Base-by-base conservation (phyloP, 2,329 filamentous ascomycete species). In the Phaeomoniella chlamydospora region DNA sequence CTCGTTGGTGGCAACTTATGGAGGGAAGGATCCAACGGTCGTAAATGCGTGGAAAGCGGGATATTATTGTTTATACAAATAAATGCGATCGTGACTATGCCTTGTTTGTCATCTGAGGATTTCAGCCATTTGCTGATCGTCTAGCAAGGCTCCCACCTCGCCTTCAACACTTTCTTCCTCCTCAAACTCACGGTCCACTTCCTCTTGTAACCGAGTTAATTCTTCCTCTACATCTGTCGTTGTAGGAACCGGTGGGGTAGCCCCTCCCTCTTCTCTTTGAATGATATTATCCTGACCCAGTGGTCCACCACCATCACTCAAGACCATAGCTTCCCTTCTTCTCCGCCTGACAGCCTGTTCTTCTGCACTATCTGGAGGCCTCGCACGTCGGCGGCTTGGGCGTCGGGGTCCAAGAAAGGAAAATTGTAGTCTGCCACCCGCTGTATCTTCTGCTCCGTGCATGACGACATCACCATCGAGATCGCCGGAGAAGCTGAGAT, bases 261-360 rank as follows among this genome's bases (percentile, higher is more conserved):
- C 9, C n/a, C n/a, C n/a, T 9, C 22, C 22, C n/a, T 26, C 22
- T 26, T 26, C 22, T 26, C 22, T 26, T 54, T 90, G 78, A 36
- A 87, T 83, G 22, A 94, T 92, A 51, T 93, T 82, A 31, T 74
- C 74, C 43, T 75, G 72, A 3, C 72, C 75, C 31, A 93, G 55
- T 2, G 82, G 80, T 18, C 78, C 69, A 15, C 74, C 83, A n/a
- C 83, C 82, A 49, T 93, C 85, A 49, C 86, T 88, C 38, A 94
- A 64, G 14, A 94, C 86, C 72, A 94, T 87, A 3, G 85, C 86
- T 60, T 94, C 85, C 45, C 86, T 70, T 50, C 88, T 72, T 34
- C 83, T 70, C 44, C 86, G 70, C 40, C 85, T 67, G 41, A 87
- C 64, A 36, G 79, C 72, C 48, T 82, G 77, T 53, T 88, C 82